Evolutionary conservation across 2,329 filamentous ascomycete species (phyloP), one percentile per base, ranked within the genome.

Genomic region (Colletotrichum musicola): DNA sequence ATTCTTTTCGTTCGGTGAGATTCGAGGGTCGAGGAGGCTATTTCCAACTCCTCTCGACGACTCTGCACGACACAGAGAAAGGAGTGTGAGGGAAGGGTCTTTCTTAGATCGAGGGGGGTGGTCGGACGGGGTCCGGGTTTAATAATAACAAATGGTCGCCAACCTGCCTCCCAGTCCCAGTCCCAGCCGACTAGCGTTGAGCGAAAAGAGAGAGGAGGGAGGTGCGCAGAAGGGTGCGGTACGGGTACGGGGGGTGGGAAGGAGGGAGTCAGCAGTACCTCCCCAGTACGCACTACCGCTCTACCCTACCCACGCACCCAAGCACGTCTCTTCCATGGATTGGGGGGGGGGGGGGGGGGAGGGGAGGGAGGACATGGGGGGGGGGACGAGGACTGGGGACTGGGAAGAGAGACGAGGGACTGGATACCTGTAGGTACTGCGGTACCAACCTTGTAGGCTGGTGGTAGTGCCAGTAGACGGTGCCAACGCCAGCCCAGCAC

Each of bases 111-210:
- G 64, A 68, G 64, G 70, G 71, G 73, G 71, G 69, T 69, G 73
- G 73, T 70, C 62, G 71, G 70, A 71, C 62, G 70, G 70, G 70
- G 71, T 68, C 67, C 60, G 67, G 67, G 71, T 72, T 71, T 72
- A 72, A 72, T 71, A 72, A 72, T 72, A 71, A 72, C 67, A 71
- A 72, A 68, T 68, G 64, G 58, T 54, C 46, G 47, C 64, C 63
- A 57, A 57, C 57, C 64, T 62, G 62, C 49, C 57, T 47, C 30
- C 22, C 30, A 35, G n/a, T 47, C 30, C 22, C 30, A 35, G n/a
- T 55, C 14, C 47, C 61, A 20, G 18, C 46, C 12, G 46, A 12
- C 16, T 22, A 49, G 46, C 18, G 46, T 49, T 49, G 46, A 18
- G 44, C 16, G 18, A 18, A 18, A 46, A 16, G 16, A 18, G 44